Evolutionary conservation across 2,329 filamentous ascomycete genomes (phyloP), one percentile per base, ranked within the genome.

Genomic region (Graphium sp.): DNA sequence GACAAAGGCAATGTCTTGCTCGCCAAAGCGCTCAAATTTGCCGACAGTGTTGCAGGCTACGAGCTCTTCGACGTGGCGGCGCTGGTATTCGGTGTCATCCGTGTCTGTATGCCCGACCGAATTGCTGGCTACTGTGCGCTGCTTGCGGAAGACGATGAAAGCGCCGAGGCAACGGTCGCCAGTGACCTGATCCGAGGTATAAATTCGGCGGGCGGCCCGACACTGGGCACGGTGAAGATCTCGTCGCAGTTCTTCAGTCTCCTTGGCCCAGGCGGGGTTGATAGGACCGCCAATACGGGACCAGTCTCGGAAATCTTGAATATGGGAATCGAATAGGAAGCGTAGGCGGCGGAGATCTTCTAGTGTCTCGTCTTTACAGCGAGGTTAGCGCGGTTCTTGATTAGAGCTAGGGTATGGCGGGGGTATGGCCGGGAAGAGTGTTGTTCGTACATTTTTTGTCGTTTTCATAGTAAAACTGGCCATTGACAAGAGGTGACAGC

Each of bases 141-240:
- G 61, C 24, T 55, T 53, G 6, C 65, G 54, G 38, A 61, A 53
- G 5, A 71, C 56, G 29, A 68, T 53, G 34, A 64, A 62, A 7
- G 65, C 67, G 25, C 67, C 67, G 2, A 73, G 54, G 36, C 67
- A 73, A 3, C 64, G 55, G 10, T 49, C 44, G 4, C 50, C 48
- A 10, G 52, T 50, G 35, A 62, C 58, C 37, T 60, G 61, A 28
- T 60, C 58, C 4, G 59, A 55, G 11, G 54, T 52, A 43, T 64
- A 68, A 36, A 73, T 66, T 35, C 66, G 62, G 30, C 59, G 49
- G 17, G 64, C 65, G 7, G 64, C 64, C 26, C 62, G 62, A 43
- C 66, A 68, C 44, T 72, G 66, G 7, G 65, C 57, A 24, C 63
- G 58, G 46, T 71, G 66, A 19, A 73, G 53, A 28, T 66, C 56